Evolutionary conservation across 768 basidiomycete genomes (phyloP), one percentile per base, ranked within the genome.

Genomic region (Zangia roseola): DNA sequence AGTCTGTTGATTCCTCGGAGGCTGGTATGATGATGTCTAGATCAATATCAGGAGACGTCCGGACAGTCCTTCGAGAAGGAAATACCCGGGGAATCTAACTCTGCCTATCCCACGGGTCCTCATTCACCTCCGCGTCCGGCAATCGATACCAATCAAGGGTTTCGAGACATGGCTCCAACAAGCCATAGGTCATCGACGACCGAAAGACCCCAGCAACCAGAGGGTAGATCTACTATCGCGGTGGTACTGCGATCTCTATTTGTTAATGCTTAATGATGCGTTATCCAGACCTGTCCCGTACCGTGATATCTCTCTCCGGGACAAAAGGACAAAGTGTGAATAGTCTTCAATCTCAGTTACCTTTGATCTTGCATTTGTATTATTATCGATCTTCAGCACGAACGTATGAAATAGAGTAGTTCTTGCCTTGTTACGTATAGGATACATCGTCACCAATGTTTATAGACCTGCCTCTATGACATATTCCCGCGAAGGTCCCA

Each of bases 1-100:
- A 51, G 63, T 54, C 34, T 43, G 20, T 31, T 16, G 1, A 38
- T 40, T 17, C 10, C 14, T 43, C 35, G 17, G 20, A 2, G n/a
- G 8, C 30, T 23, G 2, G 34, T 30, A 24, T 40, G 6, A 21
- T 24, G 28, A 47, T 7, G n/a, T 10, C 23, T 44, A n/a, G 24
- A 25, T 6, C 28, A 7, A 20, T 24, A 25, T 40, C 34, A 63
- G 57, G 33, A 23, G 16, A 12, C 16, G 8, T 13, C 12, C 7
- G 40, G 7, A 17, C 16, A 2, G 7, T 33, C 38, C 13, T 37
- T 33, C 19, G 42, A 54, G 19, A 41, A 45, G 19, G 47, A 47
- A 35, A 25, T 5, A 2, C 10, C 5, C 20, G 28, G 1, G 28
- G 39, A 10, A 3, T 33, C 28, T 2, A 19, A 21, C 16, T 1